These are phyloP conservation scores for Lineolata rhizophorae DNA, from an alignment of 495 filamentous ascomycete species.

Conservation along the genomic window DNA sequence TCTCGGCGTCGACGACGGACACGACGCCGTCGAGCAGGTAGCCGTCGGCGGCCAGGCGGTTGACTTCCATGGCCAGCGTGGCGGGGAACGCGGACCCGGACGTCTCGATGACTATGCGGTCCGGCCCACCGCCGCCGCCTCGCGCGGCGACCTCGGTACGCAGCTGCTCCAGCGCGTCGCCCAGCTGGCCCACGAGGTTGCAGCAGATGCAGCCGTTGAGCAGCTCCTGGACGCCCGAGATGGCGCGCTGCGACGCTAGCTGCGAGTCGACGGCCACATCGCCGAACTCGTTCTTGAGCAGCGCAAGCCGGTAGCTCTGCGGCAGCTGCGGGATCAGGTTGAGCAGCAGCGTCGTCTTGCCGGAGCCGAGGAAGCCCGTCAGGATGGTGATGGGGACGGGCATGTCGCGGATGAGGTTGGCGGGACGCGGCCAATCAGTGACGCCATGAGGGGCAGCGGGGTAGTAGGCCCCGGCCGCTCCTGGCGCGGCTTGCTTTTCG, in stretches of 20 bases:
- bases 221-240: constrained; percentile 77
- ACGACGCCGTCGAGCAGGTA: constrained; percentile 81
- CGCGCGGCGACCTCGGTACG: constrained; percentile 24
- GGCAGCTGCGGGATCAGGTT: constrained; percentile 77
- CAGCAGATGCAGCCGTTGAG: constrained; percentile 97
- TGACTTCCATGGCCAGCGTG: constrained; percentile 33
- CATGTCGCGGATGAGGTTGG: constrained; percentile 6
- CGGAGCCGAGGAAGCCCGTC: constrained; percentile 79
- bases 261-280: constrained; percentile 85
- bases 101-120: constrained; percentile 88
- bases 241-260: constrained; percentile 55
- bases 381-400: constrained; percentile 83
- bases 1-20: constrained; percentile 87
- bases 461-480: too few relatives aligned
- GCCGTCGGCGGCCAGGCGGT: constrained; percentile 45
- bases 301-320: constrained; percentile 56
- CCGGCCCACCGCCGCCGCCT: too few relatives aligned
- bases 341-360: constrained; percentile 82
- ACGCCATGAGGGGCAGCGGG: too few relatives aligned
- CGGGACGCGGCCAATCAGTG: too few relatives aligned
- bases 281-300: constrained; percentile 96
- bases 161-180: constrained; percentile 55
- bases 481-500: too few relatives aligned
- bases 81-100: constrained; percentile 42
- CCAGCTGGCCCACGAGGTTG: constrained; percentile 82